Conservation (phyloP, 2,329 filamentous ascomycete species). For the Ceratocystis cacaofunesta region DNA sequence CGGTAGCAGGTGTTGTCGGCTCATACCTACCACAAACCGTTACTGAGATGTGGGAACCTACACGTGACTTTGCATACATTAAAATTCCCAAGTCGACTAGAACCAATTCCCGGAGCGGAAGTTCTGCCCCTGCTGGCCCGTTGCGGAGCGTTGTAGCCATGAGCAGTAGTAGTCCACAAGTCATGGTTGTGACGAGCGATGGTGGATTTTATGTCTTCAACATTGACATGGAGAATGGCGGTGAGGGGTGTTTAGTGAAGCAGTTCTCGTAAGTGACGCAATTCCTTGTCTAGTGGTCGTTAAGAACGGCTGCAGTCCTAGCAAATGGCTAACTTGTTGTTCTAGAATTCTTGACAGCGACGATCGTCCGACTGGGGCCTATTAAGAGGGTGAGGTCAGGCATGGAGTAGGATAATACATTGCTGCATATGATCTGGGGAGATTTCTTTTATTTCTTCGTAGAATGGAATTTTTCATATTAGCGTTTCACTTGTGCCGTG, state of each 20-base stretch:
- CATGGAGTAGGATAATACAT: neutral
- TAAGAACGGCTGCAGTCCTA: conserved; percentile 47
- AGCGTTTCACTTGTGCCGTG: neutral
- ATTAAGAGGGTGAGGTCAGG: neutral
- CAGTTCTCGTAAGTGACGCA: conserved; percentile 40
- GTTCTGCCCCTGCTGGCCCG: conserved; percentile 28
- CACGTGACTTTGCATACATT: conserved; percentile 90
- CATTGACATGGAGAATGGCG: conserved; percentile 86
- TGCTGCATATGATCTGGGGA: neutral
- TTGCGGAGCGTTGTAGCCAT: conserved; percentile 90
- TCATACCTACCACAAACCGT: conserved; percentile 88
- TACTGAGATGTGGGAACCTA: conserved; percentile 94
- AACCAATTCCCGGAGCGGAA: conserved; percentile 22
- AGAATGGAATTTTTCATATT: neutral
- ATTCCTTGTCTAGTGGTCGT: neutral
- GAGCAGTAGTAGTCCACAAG: conserved; percentile 84
- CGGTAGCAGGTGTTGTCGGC: conserved; percentile 75
- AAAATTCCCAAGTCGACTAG: conserved; percentile 56
- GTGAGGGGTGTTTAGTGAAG: conserved; percentile 80
- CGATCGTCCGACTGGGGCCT: neutral
- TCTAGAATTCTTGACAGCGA: neutral
- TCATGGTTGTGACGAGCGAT: conserved; percentile 96
- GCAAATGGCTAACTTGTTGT: neutral
- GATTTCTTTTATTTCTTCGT: neutral
- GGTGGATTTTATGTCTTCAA: conserved; percentile 91